Evolutionary conservation across 345 rosid genomes (phyloP).

Genomic region (Kandelia obovata): DNA sequence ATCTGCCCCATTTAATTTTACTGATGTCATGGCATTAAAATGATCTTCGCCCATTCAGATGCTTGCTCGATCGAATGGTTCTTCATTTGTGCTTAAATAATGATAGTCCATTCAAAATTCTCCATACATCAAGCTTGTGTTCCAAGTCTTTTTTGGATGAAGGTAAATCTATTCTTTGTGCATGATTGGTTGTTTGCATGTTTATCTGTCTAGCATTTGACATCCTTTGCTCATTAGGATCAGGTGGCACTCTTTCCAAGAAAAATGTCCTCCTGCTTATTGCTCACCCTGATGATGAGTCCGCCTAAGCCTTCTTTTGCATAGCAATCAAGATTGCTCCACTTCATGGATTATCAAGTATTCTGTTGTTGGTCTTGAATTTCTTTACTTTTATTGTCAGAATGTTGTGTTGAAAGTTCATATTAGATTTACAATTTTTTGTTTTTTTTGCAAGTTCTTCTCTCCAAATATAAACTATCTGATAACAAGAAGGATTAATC

Average conservation of each 20-base stretch:
- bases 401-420: not conserved
- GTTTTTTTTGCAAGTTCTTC: slow-evolving; percentile 61
- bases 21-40: too few relatives aligned
- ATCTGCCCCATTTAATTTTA: too few relatives aligned
- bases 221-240: not conserved
- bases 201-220: not conserved
- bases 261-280: slow-evolving; percentile 62
- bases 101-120: slow-evolving; percentile 49
- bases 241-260: slow-evolving; percentile 38
- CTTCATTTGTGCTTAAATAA: slow-evolving; percentile 38
- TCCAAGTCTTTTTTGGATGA: slow-evolving; percentile 39
- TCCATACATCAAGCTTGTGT: slow-evolving; percentile 31
- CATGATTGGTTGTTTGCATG: not conserved
- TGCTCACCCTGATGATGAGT: slow-evolving; percentile 95
- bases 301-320: slow-evolving; percentile 51
- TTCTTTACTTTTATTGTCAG: not conserved
- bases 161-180: slow-evolving; percentile 27
- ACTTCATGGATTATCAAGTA: not conserved
- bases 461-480: slow-evolving; percentile 77
- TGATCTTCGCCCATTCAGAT: not conserved
- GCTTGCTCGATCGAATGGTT: slow-evolving; percentile 48
- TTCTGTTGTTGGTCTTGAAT: not conserved
- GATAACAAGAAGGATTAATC: slow-evolving; percentile 55
- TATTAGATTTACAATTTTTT: not conserved
- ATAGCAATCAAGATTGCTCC: too few relatives aligned